These are phyloP conservation scores for Pseudocercospora pini-densiflorae DNA, from an alignment of 2,329 filamentous ascomycete genomes.

Conservation along the genomic window DNA sequence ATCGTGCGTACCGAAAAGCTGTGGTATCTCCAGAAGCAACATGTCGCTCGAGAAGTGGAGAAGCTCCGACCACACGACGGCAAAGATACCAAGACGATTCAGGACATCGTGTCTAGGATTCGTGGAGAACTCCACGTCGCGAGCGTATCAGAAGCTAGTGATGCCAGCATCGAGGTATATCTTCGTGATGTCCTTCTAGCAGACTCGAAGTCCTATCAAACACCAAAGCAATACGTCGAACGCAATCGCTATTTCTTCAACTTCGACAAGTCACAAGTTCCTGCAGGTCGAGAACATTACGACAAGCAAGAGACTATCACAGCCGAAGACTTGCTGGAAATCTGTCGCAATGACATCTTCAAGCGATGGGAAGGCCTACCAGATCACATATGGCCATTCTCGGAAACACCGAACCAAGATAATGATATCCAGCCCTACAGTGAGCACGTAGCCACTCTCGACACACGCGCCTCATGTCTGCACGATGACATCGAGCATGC, in stretches of 20 bases:
- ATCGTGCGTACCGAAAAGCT: constrained; percentile 82
- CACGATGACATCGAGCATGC: constrained; percentile 8
- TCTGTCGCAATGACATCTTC: not conserved
- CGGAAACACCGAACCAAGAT: not conserved
- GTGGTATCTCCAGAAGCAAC: constrained; percentile 74
- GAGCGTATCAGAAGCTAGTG: not conserved
- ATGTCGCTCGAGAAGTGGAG: constrained; percentile 58
- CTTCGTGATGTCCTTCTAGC: constrained; percentile 56
- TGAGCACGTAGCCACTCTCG: not conserved
- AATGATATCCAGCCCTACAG: not conserved
- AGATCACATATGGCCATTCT: not conserved
- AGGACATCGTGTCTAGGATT: constrained; percentile 41
- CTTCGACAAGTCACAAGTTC: constrained; percentile 27
- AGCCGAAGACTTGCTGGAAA: constrained; percentile 1
- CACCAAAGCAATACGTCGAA: constrained; percentile 58
- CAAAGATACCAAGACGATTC: constrained; percentile 38
- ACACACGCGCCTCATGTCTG: not conserved
- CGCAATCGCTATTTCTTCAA: constrained; percentile 64
- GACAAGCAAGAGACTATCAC: constrained; percentile 9
- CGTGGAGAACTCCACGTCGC: constrained; percentile 5
- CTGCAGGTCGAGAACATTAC: constrained; percentile 16
- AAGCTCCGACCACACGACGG: constrained; percentile 45
- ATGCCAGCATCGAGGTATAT: constrained; percentile 47
- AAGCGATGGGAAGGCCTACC: not conserved
- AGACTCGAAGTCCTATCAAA: constrained; percentile 63